Conservation (phyloP, 495 filamentous ascomycete species). For the Hypomontagnella monticulosa region DNA sequence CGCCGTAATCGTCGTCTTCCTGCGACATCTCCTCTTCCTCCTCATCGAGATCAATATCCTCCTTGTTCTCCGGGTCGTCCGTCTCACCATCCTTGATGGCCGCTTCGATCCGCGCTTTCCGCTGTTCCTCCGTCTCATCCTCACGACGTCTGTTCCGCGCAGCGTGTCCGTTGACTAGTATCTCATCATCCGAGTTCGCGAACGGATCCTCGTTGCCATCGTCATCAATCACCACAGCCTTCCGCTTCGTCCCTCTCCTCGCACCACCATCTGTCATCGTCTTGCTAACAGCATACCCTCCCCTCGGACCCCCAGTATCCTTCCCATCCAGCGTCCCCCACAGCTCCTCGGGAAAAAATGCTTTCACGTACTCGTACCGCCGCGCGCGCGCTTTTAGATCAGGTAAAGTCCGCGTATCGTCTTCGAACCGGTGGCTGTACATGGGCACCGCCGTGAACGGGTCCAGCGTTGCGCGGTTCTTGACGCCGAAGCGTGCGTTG, state of each 20-base stretch:
- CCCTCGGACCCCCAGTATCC: conserved; percentile 41
- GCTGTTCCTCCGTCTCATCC: conserved; percentile 54
- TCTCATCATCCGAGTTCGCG: conserved; percentile 35
- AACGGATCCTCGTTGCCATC: conserved; percentile 21
- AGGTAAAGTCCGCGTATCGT: conserved; percentile 57
- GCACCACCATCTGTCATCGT: no score
- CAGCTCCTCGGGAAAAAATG: conserved; percentile 63
- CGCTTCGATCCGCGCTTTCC: conserved; percentile 48
- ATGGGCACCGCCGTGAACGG: conserved; percentile 62
- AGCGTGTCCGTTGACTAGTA: conserved; percentile 24
- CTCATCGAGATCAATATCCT: conserved; percentile 48
- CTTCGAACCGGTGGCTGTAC: conserved; percentile 59
- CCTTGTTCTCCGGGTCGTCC: conserved; percentile 53
- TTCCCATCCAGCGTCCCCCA: conserved; percentile 60
- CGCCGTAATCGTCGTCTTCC: conserved; percentile 55
- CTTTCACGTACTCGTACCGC: conserved; percentile 52
- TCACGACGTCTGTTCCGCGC: conserved; percentile 43
- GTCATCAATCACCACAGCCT: conserved; percentile 20
- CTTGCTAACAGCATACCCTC: conserved; percentile 33
- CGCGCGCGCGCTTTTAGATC: conserved; percentile 48
- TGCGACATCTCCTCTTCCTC: conserved; percentile 57
- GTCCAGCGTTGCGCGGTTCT: conserved; percentile 58
- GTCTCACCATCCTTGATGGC: conserved; percentile 48
- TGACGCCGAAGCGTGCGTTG: conserved; percentile 59
- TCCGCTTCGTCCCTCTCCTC: conserved; percentile 25